Conservation (phyloP, 257 asterid species). For the Nyctanthes arbortristis region DNA sequence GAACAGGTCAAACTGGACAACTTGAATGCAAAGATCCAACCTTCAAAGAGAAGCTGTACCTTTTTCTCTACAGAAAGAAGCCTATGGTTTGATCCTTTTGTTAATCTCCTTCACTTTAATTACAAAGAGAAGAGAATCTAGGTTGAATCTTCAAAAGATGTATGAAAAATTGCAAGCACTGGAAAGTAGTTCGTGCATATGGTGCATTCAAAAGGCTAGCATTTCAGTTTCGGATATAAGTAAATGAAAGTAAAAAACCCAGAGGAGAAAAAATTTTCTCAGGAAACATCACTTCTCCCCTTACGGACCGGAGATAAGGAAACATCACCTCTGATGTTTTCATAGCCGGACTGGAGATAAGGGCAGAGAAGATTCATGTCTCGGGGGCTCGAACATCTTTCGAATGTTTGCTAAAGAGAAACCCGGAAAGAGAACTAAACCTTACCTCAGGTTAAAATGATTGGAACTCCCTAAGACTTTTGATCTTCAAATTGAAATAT, state of each 20-base stretch:
- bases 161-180: neutral
- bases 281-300: no score
- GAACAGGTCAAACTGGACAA: neutral
- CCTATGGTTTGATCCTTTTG: conserved; percentile 28
- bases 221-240: neutral
- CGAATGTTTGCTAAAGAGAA: neutral
- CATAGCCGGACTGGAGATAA: no score
- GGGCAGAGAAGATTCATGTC: no score
- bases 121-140: neutral
- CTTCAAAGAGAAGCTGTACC: conserved; percentile 38
- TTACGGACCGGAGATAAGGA: no score
- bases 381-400: no score
- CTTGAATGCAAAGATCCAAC: conserved; percentile 27
- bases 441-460: neutral
- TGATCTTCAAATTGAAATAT: neutral
- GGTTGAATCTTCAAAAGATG: neutral
- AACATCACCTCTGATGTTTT: no score
- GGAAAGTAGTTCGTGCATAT: conserved; percentile 9
- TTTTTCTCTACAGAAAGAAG: conserved; percentile 38
- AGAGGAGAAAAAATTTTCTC: no score
- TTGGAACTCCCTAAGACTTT: neutral
- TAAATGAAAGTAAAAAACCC: no score
- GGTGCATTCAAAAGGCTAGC: neutral
- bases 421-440: neutral
- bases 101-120: neutral